phyloP scores from a whole-genome alignment of 1,284 basidiomycete genomes.

The Stygiomarasmius scandens region DNA sequence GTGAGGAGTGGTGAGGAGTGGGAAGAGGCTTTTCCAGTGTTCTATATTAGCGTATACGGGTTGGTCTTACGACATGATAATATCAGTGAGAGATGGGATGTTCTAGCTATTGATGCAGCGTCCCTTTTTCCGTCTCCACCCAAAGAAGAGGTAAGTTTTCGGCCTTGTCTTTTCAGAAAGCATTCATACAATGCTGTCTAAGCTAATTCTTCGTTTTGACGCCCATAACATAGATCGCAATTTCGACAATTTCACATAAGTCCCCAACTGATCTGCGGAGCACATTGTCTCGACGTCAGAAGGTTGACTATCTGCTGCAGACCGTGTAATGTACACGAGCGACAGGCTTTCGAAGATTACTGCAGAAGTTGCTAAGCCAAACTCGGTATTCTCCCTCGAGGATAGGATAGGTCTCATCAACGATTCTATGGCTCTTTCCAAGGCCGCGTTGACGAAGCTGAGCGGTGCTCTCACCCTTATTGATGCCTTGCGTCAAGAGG shows the following conservation, averaged over 20 bases:
- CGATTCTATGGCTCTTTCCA: conserved; percentile 80
- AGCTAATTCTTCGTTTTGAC: no score
- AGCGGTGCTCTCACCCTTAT: conserved; percentile 80
- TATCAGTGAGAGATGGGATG: neutral
- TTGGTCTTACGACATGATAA: conserved; percentile 40
- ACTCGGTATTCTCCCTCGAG: conserved; percentile 75
- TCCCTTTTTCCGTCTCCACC: no score
- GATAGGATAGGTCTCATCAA: conserved; percentile 90
- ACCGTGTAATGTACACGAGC: conserved; percentile 87
- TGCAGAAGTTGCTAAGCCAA: conserved; percentile 68
- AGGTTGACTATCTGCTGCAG: conserved; percentile 36
- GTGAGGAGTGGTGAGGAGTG: conserved; percentile 31
- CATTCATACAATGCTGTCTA: no score
- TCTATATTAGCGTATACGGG: conserved; percentile 43
- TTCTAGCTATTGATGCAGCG: no score
- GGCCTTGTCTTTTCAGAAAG: no score
- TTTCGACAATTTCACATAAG: no score
- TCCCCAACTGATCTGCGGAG: no score
- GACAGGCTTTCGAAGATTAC: conserved; percentile 83
- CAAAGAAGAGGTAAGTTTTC: no score
- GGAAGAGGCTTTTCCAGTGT: conserved; percentile 45
- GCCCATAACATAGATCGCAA: no score
- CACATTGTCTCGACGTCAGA: no score
- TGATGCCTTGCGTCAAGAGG: conserved; percentile 70
- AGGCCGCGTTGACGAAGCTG: conserved; percentile 78